Percentiles rank a stretch among this genome's conserved stretches.
Evolutionary conservation across 2,329 filamentous ascomycete species (phyloP).

Genomic region (Cercospora sesami): DNA sequence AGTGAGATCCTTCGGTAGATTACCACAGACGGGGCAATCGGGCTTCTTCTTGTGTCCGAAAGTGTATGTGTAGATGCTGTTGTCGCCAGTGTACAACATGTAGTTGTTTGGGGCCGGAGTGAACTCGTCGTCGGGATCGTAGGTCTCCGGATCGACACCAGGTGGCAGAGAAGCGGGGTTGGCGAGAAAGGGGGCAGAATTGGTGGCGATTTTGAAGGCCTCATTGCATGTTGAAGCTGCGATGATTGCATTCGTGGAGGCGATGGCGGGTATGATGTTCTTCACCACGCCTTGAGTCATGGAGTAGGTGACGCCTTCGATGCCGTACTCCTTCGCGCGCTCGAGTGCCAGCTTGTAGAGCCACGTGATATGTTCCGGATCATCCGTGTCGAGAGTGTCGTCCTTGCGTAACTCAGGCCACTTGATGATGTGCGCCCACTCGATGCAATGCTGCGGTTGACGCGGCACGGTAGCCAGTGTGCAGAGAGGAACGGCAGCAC

Average conservation of each 20-base stretch:
- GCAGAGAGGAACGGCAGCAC: conserved; percentile 92
- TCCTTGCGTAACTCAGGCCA: conserved; percentile 77
- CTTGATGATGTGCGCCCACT: conserved; percentile 98
- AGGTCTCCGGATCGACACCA: conserved; percentile 27
- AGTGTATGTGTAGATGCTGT: conserved; percentile 94
- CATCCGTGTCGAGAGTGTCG: conserved; percentile 86
- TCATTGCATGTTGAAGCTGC: conserved; percentile 96
- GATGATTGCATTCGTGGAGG: conserved; percentile 95
- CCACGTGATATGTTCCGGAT: conserved; percentile 97
- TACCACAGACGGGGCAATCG: conserved; percentile 93
- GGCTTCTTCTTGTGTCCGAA: conserved; percentile 92
- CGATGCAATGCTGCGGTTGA: conserved; percentile 95
- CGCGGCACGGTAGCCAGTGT: conserved; percentile 94
- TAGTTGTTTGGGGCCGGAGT: conserved; percentile 64
- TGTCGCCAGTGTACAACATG: conserved; percentile 99
- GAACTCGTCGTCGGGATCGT: conserved; percentile 26
- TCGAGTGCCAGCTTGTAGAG: conserved; percentile 80
- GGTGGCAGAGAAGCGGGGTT: conserved; percentile 55
- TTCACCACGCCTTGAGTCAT: conserved; percentile 97
- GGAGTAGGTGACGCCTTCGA: conserved; percentile 88
- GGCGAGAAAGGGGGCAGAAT: conserved; percentile 75
- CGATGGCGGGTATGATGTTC: conserved; percentile 98
- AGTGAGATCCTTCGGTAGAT: conserved; percentile 71
- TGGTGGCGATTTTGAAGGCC: conserved; percentile 88
- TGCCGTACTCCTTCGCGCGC: conserved; percentile 84